These are phyloP conservation scores for Barnettozyma siamensis DNA, from an alignment of 805 yeast genomes.

Conservation along the genomic window DNA sequence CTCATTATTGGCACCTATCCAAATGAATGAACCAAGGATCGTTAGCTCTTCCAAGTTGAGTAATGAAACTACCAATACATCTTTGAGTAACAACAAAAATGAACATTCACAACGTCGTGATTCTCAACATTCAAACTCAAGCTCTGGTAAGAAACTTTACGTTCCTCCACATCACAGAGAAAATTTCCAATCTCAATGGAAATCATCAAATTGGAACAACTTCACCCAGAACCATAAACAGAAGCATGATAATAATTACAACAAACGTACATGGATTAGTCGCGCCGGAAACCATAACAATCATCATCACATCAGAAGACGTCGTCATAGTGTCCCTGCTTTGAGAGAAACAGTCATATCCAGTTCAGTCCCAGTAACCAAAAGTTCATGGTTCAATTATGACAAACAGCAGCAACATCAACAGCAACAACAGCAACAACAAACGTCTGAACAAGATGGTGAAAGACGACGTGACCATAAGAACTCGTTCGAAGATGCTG, in stretches of 20 bases:
- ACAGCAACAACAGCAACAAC: background rate
- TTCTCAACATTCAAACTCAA: slow-evolving; percentile 10
- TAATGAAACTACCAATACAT: background rate
- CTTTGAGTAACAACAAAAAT: background rate
- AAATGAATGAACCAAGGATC: background rate
- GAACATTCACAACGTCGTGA: slow-evolving; percentile 4
- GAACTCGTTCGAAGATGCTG: slow-evolving; percentile 15
- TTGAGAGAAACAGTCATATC: slow-evolving; percentile 21
- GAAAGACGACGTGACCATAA: slow-evolving; percentile 4
- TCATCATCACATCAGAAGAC: slow-evolving; percentile 14
- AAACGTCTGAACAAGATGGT: background rate
- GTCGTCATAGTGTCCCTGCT: slow-evolving; percentile 9
- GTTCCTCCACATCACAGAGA: slow-evolving; percentile 53
- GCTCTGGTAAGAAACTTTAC: slow-evolving; percentile 26
- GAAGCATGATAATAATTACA: slow-evolving; percentile 2
- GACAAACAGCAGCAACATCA: background rate
- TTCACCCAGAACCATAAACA: slow-evolving; percentile 3
- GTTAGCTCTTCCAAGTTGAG: background rate
- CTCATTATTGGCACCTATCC: slow-evolving; percentile 8
- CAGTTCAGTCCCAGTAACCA: slow-evolving; percentile 32
- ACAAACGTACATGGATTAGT: slow-evolving; percentile 1
- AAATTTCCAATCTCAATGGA: slow-evolving; percentile 21
- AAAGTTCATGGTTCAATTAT: slow-evolving; percentile 28
- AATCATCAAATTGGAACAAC: slow-evolving; percentile 9
- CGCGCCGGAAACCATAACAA: background rate